Conservation (phyloP, 2,329 filamentous ascomycete genomes). For the Neocucurbitaria cava region DNA sequence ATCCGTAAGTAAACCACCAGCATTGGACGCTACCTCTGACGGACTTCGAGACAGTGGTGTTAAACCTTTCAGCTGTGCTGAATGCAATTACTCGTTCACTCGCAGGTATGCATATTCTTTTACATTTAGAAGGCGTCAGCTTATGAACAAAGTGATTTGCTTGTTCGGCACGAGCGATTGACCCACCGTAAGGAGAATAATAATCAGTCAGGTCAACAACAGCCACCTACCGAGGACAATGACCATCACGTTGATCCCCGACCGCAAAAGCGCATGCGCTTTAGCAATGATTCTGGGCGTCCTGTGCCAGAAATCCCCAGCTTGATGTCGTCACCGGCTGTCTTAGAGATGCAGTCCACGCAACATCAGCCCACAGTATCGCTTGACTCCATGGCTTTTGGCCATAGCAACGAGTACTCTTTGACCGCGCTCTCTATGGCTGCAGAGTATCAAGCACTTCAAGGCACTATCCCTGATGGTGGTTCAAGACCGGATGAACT, state of each 20-base stretch:
- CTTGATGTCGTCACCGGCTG: constrained; percentile 32
- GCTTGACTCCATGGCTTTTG: constrained; percentile 19
- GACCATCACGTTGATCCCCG: constrained; percentile 23
- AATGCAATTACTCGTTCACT: constrained; percentile 52
- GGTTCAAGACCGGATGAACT: constrained; percentile 16
- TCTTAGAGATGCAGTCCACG: constrained; percentile 26
- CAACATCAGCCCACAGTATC: constrained; percentile 21
- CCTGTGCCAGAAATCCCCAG: constrained; percentile 37
- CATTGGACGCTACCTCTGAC: constrained; percentile 13
- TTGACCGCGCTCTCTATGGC: constrained; percentile 52
- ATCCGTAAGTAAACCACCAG: constrained; percentile 38
- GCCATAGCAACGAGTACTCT: constrained; percentile 41
- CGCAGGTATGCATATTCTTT: constrained; percentile 42
- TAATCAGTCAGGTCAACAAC: constrained; percentile 13
- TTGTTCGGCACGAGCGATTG: constrained; percentile 51
- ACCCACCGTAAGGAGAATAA: constrained; percentile 44
- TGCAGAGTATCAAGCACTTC: constrained; percentile 50
- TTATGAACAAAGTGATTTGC: constrained; percentile 45
- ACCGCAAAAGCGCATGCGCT: constrained; percentile 34
- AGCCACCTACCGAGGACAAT: constrained; percentile 7
- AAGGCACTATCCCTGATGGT: constrained; percentile 32
- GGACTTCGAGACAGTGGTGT: constrained; percentile 45
- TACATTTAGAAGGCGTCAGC: not conserved
- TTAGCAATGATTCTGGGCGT: constrained; percentile 31
- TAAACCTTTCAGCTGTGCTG: constrained; percentile 50